phyloP scores from a whole-genome alignment of 2,329 filamentous ascomycete species.

The Trichothecium roseum region DNA sequence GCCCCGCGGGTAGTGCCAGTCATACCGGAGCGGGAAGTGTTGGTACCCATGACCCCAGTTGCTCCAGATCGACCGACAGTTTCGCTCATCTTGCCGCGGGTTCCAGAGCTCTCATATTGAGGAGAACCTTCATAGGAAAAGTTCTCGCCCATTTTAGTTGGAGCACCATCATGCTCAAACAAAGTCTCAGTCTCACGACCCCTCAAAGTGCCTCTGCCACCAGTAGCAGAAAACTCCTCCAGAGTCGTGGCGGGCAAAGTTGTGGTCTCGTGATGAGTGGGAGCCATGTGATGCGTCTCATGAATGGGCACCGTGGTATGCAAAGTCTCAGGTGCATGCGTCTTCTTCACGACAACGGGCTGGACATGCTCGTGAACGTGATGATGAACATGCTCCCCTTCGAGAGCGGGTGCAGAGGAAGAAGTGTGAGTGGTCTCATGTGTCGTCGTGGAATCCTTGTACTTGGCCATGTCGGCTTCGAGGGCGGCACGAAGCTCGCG shows the following conservation, averaged over 20 bases:
- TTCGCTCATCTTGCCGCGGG: neutral
- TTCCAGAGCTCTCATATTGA: too few species aligned
- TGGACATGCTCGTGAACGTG: slow-evolving; percentile 59
- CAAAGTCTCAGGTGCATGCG: slow-evolving; percentile 54
- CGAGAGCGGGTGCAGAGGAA: slow-evolving; percentile 13
- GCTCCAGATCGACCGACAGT: neutral
- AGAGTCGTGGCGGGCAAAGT: slow-evolving; percentile 54
- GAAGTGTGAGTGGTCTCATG: slow-evolving; percentile 17
- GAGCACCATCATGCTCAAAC: slow-evolving; percentile 45
- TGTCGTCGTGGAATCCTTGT: slow-evolving; percentile 15
- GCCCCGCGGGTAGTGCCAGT: too few species aligned
- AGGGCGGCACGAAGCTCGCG: slow-evolving; percentile 34
- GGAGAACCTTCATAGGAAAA: neutral
- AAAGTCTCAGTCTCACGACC: slow-evolving; percentile 42
- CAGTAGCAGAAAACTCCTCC: slow-evolving; percentile 43
- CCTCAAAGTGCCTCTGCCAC: slow-evolving; percentile 36
- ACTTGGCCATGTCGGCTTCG: slow-evolving; percentile 34
- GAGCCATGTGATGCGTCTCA: slow-evolving; percentile 57
- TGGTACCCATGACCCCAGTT: too few species aligned
- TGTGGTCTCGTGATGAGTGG: slow-evolving; percentile 55
- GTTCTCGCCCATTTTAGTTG: slow-evolving; percentile 12
- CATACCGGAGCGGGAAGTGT: too few species aligned
- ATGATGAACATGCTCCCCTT: slow-evolving; percentile 22
- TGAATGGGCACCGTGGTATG: slow-evolving; percentile 66
- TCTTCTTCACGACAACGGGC: slow-evolving; percentile 61